phyloP scores from a whole-genome alignment of 2,329 filamentous ascomycete species.

The Hymenoscyphus occultus region DNA sequence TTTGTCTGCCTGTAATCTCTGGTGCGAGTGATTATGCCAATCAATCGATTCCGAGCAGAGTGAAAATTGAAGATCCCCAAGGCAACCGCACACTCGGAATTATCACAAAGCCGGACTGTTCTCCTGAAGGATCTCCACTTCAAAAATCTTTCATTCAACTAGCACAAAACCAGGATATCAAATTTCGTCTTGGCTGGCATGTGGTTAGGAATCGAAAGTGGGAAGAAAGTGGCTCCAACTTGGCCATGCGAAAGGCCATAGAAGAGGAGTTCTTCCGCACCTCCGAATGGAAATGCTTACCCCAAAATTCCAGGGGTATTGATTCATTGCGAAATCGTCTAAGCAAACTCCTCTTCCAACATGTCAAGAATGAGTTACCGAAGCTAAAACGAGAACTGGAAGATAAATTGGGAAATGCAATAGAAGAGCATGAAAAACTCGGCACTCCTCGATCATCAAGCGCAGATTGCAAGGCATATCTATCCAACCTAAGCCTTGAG shows the following conservation, averaged over 20 bases:
- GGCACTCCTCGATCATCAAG: constrained; percentile 12
- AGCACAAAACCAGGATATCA: constrained; percentile 41
- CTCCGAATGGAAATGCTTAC: constrained; percentile 30
- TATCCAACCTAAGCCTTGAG: constrained; percentile 10
- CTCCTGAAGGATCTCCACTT: no score
- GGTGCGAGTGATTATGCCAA: constrained; percentile 43
- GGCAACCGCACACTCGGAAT: constrained; percentile 43
- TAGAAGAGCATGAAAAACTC: constrained; percentile 9
- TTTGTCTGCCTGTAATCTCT: constrained; percentile 46
- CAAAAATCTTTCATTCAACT: constrained; percentile 38
- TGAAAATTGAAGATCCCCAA: constrained; percentile 36
- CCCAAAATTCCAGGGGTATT: constrained; percentile 6
- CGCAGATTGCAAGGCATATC: constrained; percentile 13
- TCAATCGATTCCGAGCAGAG: constrained; percentile 41
- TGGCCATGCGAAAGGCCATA: constrained; percentile 24
- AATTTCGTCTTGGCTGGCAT: constrained; percentile 48
- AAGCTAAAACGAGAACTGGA: constrained; percentile 28
- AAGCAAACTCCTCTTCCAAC: constrained; percentile 15
- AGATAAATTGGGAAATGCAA: constrained; percentile 14
- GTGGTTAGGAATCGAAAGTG: constrained; percentile 44
- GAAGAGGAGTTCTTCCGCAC: constrained; percentile 30
- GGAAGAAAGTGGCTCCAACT: constrained; percentile 37
- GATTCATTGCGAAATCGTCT: constrained; percentile 4
- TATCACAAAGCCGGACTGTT: constrained; percentile 46
- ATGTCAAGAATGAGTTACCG: constrained; percentile 17